Percentiles rank a stretch among this genome's conserved stretches.
phyloP scores from a whole-genome alignment of 108 stramenopile genomes.

The Schizochytrium sp. region DNA sequence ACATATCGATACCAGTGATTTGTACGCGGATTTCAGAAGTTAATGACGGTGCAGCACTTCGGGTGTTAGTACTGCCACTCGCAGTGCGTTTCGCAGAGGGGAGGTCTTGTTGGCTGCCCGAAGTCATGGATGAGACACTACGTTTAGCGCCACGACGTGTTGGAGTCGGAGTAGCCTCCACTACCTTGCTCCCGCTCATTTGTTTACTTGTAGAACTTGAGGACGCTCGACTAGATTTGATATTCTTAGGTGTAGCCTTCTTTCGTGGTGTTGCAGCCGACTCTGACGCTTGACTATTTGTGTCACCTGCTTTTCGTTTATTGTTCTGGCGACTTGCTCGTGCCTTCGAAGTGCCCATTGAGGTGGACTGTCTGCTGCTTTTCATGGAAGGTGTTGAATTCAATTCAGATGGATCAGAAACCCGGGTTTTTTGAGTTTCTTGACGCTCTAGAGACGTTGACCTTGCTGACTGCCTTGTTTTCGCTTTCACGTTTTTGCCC shows the following conservation, averaged over 20 bases:
- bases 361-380: too few relatives aligned
- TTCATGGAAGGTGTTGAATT: too few relatives aligned
- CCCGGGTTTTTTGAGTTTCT: too few relatives aligned
- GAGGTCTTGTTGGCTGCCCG: background rate
- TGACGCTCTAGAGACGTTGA: background rate
- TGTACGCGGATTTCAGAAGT: conserved; percentile 1
- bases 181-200: too few relatives aligned
- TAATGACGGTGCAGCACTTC: background rate
- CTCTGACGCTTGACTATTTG: background rate
- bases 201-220: too few relatives aligned
- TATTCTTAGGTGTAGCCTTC: background rate
- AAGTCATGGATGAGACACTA: too few relatives aligned
- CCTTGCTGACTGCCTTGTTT: background rate
- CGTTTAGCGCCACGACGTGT: too few relatives aligned
- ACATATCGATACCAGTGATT: conserved; percentile 22
- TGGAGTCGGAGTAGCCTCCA: too few relatives aligned
- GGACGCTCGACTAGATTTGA: too few relatives aligned
- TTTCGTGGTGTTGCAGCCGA: background rate
- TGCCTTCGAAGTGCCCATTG: background rate
- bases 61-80: background rate
- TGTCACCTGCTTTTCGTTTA: too few relatives aligned
- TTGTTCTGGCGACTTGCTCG: background rate
- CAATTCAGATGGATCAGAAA: too few relatives aligned
- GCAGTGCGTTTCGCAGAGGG: background rate
- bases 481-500: background rate